A percentile compares a stretch with the other conserved stretches of the same genome.
phyloP scores from a whole-genome alignment of 208 protist genomes.

The Angomonas ambiguus region DNA sequence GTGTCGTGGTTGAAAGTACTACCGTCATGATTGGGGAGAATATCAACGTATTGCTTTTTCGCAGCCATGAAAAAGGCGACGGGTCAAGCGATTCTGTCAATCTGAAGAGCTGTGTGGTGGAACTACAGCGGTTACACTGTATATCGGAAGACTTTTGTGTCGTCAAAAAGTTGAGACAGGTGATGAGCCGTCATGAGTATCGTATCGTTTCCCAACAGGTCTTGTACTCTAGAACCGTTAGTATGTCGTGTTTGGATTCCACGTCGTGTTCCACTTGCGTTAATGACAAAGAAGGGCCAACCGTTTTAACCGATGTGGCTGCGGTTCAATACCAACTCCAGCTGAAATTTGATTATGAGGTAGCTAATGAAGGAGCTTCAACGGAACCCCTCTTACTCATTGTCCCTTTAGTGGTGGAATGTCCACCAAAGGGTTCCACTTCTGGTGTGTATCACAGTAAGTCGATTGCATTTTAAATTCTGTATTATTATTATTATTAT shows the following conservation, averaged over 20 bases:
- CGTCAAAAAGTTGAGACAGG: background rate
- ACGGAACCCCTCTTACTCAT: background rate
- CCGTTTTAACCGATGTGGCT: background rate
- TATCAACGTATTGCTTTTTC: background rate
- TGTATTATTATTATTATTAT: no score
- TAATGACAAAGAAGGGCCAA: background rate
- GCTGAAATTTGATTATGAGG: background rate
- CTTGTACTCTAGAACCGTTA: background rate
- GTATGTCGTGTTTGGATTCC: background rate
- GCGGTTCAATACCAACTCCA: background rate
- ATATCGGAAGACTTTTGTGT: background rate
- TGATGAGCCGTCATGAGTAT: background rate
- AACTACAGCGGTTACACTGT: background rate
- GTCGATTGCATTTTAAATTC: no score
- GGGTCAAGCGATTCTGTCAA: no score
- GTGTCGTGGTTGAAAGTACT: background rate
- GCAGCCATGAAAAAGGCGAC: no score
- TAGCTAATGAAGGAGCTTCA: no score
- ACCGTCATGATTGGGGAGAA: background rate
- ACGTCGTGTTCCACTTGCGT: slow-evolving; percentile 28
- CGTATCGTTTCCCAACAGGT: background rate
- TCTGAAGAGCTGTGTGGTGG: background rate
- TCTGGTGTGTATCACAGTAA: no score
- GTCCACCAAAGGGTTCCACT: no score
- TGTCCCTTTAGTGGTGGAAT: background rate